phyloP scores from a whole-genome alignment of 805 yeast genomes.

The Cyberlindnera mrakii region DNA sequence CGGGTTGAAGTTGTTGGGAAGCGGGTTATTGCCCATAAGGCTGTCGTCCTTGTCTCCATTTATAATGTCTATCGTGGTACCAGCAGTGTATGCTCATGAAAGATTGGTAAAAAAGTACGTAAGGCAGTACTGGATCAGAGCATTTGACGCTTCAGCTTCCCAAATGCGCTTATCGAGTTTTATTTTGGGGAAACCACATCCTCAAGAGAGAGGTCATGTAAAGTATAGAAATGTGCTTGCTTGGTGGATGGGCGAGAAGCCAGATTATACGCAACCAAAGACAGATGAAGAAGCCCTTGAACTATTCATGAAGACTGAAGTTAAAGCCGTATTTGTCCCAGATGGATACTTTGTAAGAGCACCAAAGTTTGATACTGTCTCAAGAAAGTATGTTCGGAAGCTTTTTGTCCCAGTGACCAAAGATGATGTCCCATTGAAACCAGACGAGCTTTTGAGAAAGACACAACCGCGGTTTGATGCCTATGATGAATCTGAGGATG shows the following conservation, averaged over 20 bases:
- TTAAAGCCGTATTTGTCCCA: slow-evolving; percentile 60
- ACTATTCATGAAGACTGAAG: slow-evolving; percentile 34
- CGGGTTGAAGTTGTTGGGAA: slow-evolving; percentile 18
- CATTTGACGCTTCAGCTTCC: slow-evolving; percentile 49
- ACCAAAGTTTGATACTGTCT: slow-evolving; percentile 75
- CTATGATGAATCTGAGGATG: slow-evolving; percentile 37
- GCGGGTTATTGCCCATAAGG: neutral
- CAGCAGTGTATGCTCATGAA: neutral
- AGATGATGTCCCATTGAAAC: slow-evolving; percentile 55
- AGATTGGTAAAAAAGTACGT: slow-evolving; percentile 29
- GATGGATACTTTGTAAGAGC: slow-evolving; percentile 83
- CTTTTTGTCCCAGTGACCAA: slow-evolving; percentile 81
- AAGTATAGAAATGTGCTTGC: slow-evolving; percentile 47
- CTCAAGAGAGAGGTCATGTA: slow-evolving; percentile 66
- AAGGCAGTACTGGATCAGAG: slow-evolving; percentile 54
- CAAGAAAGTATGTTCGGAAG: slow-evolving; percentile 55
- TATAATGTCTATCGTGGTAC: neutral
- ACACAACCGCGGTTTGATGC: slow-evolving; percentile 29
- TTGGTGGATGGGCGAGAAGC: slow-evolving; percentile 34
- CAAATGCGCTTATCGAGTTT: slow-evolving; percentile 76
- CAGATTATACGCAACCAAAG: slow-evolving; percentile 57
- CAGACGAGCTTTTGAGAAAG: slow-evolving; percentile 15
- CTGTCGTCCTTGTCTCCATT: neutral
- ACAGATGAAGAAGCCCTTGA: slow-evolving; percentile 38
- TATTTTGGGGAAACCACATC: slow-evolving; percentile 53